phyloP scores from a whole-genome alignment of 352 stramenopile genomes.

The Phytophthora parvispora region DNA sequence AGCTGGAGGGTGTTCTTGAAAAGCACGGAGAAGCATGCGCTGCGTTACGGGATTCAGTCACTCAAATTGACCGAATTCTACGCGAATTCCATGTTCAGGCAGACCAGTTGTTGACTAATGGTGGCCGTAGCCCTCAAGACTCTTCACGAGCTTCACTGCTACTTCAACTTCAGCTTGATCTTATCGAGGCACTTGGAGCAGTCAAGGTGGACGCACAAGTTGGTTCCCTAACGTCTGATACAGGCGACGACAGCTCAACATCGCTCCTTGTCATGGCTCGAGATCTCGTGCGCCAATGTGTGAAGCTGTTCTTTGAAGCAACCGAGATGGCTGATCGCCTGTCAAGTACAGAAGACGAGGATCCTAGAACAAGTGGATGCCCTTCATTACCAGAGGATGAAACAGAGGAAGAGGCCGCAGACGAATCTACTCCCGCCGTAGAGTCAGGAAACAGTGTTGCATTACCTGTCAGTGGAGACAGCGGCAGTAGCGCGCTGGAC shows the following conservation, averaged over 20 bases:
- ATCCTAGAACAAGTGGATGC: neutral
- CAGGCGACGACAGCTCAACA: neutral
- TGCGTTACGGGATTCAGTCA: conserved; percentile 41
- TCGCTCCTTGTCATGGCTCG: conserved; percentile 40
- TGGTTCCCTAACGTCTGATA: neutral
- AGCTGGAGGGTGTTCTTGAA: conserved; percentile 58
- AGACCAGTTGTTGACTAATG: conserved; percentile 15
- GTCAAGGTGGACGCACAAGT: conserved; percentile 4
- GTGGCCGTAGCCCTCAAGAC: neutral
- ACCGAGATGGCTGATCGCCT: conserved; percentile 71
- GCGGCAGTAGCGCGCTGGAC: conserved; percentile 9
- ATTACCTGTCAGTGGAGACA: conserved; percentile 24
- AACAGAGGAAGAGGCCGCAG: conserved; percentile 17
- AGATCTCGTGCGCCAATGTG: conserved; percentile 54
- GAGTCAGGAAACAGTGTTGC: conserved; percentile 19
- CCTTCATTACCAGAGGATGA: conserved; percentile 11
- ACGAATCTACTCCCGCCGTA: conserved; percentile 8
- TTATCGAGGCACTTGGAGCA: conserved; percentile 31
- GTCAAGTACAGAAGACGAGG: conserved; percentile 38
- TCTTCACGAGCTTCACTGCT: conserved; percentile 13
- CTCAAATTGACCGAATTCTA: conserved; percentile 46
- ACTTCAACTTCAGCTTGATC: conserved; percentile 34
- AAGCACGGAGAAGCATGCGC: conserved; percentile 55
- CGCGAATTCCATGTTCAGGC: conserved; percentile 30
- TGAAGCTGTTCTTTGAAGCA: conserved; percentile 76